Conservation (phyloP, 202 grass and related monocot species). For the Setaria viridis region DNA sequence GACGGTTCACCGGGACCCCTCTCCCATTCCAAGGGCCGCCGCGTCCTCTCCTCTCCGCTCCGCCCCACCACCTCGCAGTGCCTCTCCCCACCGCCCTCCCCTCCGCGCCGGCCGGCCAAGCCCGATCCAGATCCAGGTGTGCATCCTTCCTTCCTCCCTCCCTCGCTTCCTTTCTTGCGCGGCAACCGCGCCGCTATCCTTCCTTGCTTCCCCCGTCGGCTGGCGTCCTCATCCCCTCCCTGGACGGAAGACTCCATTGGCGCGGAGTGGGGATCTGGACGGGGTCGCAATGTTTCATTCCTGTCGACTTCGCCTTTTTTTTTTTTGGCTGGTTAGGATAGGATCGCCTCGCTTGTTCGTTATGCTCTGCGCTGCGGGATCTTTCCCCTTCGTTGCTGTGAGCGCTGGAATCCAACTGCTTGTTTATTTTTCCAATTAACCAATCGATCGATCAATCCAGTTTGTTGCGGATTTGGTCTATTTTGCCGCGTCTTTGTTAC, state of each 20-base stretch:
- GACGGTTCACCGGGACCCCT: background rate
- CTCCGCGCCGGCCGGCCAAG: background rate
- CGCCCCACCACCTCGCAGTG: background rate
- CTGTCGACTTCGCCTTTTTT: background rate
- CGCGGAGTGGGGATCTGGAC: background rate
- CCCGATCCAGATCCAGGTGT: constrained; percentile 38
- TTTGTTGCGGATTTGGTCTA: background rate
- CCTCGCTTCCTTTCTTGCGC: background rate
- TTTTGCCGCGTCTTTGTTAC: background rate
- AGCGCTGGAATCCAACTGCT: background rate
- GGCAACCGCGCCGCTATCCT: background rate
- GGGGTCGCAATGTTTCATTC: background rate
- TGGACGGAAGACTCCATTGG: background rate
- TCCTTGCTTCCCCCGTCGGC: background rate
- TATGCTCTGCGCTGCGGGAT: background rate
- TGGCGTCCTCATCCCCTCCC: background rate
- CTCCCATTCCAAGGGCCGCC: constrained; percentile 3
- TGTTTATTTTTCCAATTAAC: background rate
- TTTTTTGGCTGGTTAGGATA: background rate
- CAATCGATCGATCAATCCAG: background rate
- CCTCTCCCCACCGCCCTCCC: background rate
- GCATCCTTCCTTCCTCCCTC: background rate
- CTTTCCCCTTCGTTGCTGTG: background rate
- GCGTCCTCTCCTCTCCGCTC: background rate
- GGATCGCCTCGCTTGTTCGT: background rate